Conservation (phyloP, 495 filamentous ascomycete species). For the Talaromyces nanjingensis region DNA sequence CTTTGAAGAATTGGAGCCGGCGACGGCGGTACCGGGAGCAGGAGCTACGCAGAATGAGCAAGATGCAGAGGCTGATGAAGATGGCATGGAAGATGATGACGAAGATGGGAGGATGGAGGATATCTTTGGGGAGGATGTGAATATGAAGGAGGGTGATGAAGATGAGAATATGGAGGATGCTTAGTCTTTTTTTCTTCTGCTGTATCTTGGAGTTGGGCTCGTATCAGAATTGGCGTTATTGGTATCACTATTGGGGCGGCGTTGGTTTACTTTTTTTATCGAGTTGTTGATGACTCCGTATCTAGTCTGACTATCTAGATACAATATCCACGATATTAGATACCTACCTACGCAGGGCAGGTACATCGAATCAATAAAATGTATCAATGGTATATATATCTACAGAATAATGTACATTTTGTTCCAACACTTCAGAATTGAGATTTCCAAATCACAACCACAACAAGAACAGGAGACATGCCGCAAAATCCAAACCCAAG, state of each 20-base stretch:
- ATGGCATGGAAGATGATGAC: slow-evolving; percentile 35
- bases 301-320: neutral
- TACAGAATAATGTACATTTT: slow-evolving; percentile 4
- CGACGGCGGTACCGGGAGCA: slow-evolving; percentile 14
- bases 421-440: neutral
- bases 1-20: slow-evolving; percentile 27
- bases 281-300: neutral
- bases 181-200: slow-evolving; percentile 14
- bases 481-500: neutral
- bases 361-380: neutral
- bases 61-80: slow-evolving; percentile 19
- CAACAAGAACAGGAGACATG: neutral
- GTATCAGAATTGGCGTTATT: neutral
- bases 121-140: slow-evolving; percentile 44
- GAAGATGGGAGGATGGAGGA: slow-evolving; percentile 58
- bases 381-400: slow-evolving; percentile 4
- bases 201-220: neutral
- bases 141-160: slow-evolving; percentile 39
- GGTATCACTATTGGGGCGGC: slow-evolving; percentile 10
- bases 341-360: neutral
- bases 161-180: slow-evolving; percentile 47
- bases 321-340: neutral
- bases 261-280: slow-evolving; percentile 7
- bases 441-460: neutral
- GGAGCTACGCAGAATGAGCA: slow-evolving; percentile 23